Conservation (phyloP, 1,284 basidiomycete genomes). For the Uromyces viciae-fabae region DNA sequence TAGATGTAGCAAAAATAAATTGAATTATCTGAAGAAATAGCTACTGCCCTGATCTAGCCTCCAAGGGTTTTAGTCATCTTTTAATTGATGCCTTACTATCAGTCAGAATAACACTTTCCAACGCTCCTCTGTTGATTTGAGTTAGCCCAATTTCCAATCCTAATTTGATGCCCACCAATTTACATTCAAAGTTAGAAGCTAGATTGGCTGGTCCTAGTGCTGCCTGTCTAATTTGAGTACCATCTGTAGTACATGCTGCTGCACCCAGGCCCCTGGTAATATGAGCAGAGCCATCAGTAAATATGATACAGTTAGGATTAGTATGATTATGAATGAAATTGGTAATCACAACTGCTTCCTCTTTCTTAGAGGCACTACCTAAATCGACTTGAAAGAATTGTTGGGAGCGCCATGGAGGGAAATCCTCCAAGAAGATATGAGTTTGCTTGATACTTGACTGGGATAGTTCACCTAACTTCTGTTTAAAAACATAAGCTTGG, state of each 20-base stretch:
- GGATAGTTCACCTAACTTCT: neutral
- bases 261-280: neutral
- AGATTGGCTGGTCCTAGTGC: neutral
- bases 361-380: neutral
- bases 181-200: conserved; percentile 1
- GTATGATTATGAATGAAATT: neutral
- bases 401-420: neutral
- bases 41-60: neutral
- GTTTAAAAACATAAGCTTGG: neutral
- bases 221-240: neutral
- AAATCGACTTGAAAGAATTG: neutral
- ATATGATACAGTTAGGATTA: neutral
- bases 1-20: neutral
- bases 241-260: neutral
- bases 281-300: neutral
- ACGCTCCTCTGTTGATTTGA: too few relatives aligned
- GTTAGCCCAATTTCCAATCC: neutral
- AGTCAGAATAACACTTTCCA: neutral
- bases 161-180: neutral
- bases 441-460: neutral
- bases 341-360: neutral
- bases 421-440: neutral
- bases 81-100: neutral
- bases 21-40: neutral
- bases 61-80: neutral